A percentile compares a stretch with the other conserved stretches of the same genome.
Conservation (phyloP, 768 basidiomycete species). For the Mrakia blollopis region DNA sequence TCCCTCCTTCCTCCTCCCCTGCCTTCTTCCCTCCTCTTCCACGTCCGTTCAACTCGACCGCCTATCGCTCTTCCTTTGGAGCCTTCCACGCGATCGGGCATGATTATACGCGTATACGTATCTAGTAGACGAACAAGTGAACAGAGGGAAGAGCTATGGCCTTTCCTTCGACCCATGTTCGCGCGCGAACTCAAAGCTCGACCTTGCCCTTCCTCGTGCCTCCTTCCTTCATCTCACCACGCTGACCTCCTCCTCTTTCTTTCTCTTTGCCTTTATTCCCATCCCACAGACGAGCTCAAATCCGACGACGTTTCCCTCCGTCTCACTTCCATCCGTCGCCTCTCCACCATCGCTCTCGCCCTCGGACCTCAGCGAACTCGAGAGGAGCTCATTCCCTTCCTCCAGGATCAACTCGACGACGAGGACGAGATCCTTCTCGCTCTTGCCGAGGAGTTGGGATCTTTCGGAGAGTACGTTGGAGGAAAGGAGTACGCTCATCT, state of each 20-base stretch:
- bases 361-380: slow-evolving; percentile 91
- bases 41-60: not conserved
- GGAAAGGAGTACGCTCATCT: slow-evolving; percentile 81
- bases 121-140: not conserved
- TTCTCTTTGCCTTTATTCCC: not conserved
- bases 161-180: not conserved
- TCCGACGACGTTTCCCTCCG: slow-evolving; percentile 95
- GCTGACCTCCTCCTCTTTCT: not conserved
- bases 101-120: not conserved
- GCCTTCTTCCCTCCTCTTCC: not conserved
- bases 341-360: slow-evolving; percentile 96
- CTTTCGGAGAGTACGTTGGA: slow-evolving; percentile 78
- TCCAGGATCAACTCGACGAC: slow-evolving; percentile 98
- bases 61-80: not conserved
- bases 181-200: not conserved
- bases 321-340: slow-evolving; percentile 91
- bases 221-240: not conserved
- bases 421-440: slow-evolving; percentile 97
- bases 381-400: slow-evolving; percentile 91
- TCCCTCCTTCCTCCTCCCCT: not conserved
- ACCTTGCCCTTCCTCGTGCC: not conserved
- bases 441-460: slow-evolving; percentile 88
- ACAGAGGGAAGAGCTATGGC: not conserved
- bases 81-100: no score
- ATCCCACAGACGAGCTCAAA: slow-evolving; percentile 30